These are phyloP conservation scores for Platismatia glauca DNA, from an alignment of 495 filamentous ascomycete genomes.

Conservation along the genomic window DNA sequence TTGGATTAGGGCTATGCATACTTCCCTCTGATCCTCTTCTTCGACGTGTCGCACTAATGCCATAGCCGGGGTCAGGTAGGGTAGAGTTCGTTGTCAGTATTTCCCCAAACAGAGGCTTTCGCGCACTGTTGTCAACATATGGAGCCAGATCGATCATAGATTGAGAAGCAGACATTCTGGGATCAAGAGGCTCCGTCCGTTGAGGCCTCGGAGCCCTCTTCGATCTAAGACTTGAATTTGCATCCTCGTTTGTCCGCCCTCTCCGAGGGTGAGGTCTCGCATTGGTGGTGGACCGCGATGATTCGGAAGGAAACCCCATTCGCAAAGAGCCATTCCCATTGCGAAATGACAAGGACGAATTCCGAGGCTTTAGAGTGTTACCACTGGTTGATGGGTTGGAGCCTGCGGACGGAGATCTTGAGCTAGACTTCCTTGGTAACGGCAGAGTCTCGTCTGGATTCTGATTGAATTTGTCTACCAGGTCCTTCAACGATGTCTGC, in stretches of 20 bases:
- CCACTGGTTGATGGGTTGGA: constrained; percentile 11
- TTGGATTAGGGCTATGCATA: constrained; percentile 44
- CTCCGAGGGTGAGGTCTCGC: constrained; percentile 16
- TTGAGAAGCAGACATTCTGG: constrained; percentile 23
- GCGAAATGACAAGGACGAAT: constrained; percentile 25
- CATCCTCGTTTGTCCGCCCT: constrained; percentile 17
- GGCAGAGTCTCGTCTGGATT: constrained; percentile 46
- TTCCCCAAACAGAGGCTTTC: constrained; percentile 45
- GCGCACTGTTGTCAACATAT: constrained; percentile 17
- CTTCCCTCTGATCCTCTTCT: constrained; percentile 48
- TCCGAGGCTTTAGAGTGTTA: constrained; percentile 22
- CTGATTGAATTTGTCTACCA: constrained; percentile 54
- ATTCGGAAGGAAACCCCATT: neutral
- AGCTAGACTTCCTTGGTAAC: constrained; percentile 31
- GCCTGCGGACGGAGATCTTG: constrained; percentile 25
- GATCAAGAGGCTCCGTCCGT: constrained; percentile 5
- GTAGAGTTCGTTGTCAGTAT: constrained; percentile 35
- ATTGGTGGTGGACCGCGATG: neutral
- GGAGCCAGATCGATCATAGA: constrained; percentile 26
- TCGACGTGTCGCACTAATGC: constrained; percentile 32
- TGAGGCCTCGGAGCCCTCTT: constrained; percentile 13
- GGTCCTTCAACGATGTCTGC: constrained; percentile 50
- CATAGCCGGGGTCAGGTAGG: constrained; percentile 34
- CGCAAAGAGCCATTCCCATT: neutral
- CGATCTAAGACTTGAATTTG: constrained; percentile 13